These are phyloP conservation scores for Fraxinus velutina DNA, from an alignment of 305 asterid genomes.

Conservation along the genomic window DNA sequence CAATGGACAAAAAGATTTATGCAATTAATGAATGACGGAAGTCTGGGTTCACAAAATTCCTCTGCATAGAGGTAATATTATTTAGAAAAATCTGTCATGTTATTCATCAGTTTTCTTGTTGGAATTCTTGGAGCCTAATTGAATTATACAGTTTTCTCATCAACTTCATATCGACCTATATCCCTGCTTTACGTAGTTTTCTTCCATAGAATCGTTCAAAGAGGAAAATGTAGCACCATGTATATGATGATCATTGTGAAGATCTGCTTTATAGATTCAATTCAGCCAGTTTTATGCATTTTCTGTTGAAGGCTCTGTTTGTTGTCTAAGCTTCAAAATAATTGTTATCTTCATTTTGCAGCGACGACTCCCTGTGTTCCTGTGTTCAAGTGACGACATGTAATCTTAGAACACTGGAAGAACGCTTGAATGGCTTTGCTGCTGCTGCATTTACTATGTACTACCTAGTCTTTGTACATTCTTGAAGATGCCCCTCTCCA, in stretches of 20 bases:
- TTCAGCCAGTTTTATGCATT: background rate
- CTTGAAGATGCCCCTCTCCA: background rate
- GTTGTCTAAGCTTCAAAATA: background rate
- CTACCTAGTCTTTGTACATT: slow-evolving; percentile 10
- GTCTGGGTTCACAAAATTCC: slow-evolving; percentile 15
- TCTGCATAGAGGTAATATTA: slow-evolving; percentile 30
- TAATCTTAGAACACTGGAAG: background rate
- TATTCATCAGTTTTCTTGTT: background rate
- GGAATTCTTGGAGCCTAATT: background rate
- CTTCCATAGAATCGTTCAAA: background rate
- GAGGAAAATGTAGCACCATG: background rate
- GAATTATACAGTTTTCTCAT: background rate
- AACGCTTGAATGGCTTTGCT: background rate
- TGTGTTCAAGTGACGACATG: background rate
- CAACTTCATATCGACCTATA: background rate
- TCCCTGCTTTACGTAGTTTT: background rate
- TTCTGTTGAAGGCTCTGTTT: background rate
- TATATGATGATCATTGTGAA: background rate
- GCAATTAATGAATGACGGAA: slow-evolving; percentile 41
- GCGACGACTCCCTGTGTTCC: slow-evolving; percentile 10
- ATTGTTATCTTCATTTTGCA: slow-evolving; percentile 29
- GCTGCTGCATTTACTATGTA: background rate
- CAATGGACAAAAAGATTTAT: slow-evolving; percentile 65
- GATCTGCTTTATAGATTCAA: background rate
- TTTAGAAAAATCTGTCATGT: background rate